Evolutionary conservation across 164 flowering plant species (phyloP), one percentile per base, ranked within the genome.

Genomic region (Aristolochia fimbriata): DNA sequence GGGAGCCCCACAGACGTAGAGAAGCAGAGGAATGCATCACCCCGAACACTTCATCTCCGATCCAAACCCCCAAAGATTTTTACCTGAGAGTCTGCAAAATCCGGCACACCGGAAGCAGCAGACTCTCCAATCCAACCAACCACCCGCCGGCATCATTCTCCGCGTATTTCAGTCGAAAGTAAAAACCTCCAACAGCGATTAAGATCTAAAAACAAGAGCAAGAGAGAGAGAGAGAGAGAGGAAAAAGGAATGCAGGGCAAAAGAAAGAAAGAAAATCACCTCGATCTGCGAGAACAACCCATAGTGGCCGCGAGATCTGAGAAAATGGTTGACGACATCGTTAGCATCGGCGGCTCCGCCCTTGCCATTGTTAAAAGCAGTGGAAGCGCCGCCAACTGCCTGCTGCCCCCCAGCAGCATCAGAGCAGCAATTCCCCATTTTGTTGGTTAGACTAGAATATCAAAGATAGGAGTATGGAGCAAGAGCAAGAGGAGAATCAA

Each of bases 211-310:
- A 37, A 3, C 43, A 37, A 37, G 7, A 37, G 1, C 43, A 37
- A 37, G 1, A 10, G 9, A 7, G 5, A 37, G 7, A 37, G 1
- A 5, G 8, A 37, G 1, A 10, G 9, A 7, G 5, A 27, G 3
- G 2, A 27, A 60, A 19, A 59, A 57, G 30, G 30, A 27, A 37
- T 3, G 43, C 43, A 5, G 43, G 43, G 9, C 11, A 37, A 37
- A 15, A 2, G 2, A 60, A 23, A 59, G 8, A 37, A 15, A 2
- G 2, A 60, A 23, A 59, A 57, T 27, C 58, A 87, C 96, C 96
- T 91, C 91, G 88, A 91, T 83, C 86, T 82, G 87, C 70, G 91
- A 70, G 76, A 47, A 84, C 63, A 78, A 79, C 17, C 84, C 85
- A 17, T 63, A 57, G 73, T 73, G 74, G 59, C 90, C 93, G 30